Base-by-base conservation (phyloP, 2,329 filamentous ascomycete species). In the Phaeophleospora eucalypticola region DNA sequence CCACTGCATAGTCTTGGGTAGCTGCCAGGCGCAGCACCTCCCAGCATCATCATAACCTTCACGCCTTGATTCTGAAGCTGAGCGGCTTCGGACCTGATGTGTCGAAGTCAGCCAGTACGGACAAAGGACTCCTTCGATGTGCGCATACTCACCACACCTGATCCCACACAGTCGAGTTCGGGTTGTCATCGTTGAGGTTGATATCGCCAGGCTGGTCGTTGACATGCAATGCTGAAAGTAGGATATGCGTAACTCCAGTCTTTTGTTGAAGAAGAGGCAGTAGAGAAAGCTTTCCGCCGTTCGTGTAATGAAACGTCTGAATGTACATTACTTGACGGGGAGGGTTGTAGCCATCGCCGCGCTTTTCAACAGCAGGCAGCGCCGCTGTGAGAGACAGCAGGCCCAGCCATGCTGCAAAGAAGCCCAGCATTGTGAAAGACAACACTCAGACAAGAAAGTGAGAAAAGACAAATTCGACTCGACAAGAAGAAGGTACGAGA, bases 41-140 rank as follows among this genome's bases (percentile, higher is more conserved):
- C 61, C 12, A 64, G 47, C 61, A 64, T 64, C 49, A 63, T 55
- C 51, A 64, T 56, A 10, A 64, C 59, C 46, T 61, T 63, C 18
- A 64, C 53, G 24, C 62, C 62, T 3, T 37, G 35, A 8, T 36
- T 21, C 40, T 65, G 62, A 3, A 65, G 39, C 18, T 53, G 42
- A n/a, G 51, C 49, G 15, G 53, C 56, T 36, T 64, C 58, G 6
- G 44, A 45, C 24, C 24, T 29, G 24, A 12, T n/a, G 12, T 29
- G 24, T 6, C 12, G 24, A 29, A 7, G 24, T 29, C 12, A 29
- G 6, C 6, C 24, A 6, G 24, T 7, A 12, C 6, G 24, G 12
- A 29, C 24, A 12, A 29, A 7, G 12, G n/a, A 7, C 7, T 29
- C 24, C 24, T 29, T 29, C 7, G 12, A 12, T 29, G 7, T 12